Conservation (phyloP, 305 asterid species). For the Fraxinus baroniana region DNA sequence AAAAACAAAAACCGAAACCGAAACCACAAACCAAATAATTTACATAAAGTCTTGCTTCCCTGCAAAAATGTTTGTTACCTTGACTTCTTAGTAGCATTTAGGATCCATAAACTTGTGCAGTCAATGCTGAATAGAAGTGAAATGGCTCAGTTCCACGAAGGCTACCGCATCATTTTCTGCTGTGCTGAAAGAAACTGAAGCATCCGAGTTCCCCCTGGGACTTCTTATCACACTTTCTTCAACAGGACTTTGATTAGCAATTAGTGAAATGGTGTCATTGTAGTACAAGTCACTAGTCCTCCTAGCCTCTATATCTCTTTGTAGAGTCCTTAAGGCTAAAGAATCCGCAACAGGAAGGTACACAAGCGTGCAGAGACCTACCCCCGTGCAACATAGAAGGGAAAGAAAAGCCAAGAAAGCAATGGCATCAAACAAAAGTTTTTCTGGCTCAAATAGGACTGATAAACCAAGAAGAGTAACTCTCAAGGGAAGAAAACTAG, state of each 20-base stretch:
- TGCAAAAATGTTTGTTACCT: slow-evolving; percentile 25
- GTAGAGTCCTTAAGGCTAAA: slow-evolving; percentile 61
- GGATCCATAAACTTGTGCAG: slow-evolving; percentile 26
- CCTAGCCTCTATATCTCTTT: slow-evolving; percentile 51
- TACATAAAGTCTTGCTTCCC: slow-evolving; percentile 19
- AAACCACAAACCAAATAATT: not conserved
- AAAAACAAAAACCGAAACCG: no score
- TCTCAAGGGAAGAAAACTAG: slow-evolving; percentile 60
- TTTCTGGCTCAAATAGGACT: slow-evolving; percentile 50
- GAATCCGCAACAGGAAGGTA: slow-evolving; percentile 86
- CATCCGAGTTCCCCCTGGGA: slow-evolving; percentile 27
- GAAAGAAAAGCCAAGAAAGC: slow-evolving; percentile 80
- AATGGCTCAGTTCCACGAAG: slow-evolving; percentile 36
- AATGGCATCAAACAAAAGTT: slow-evolving; percentile 46
- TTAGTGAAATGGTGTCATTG: slow-evolving; percentile 28
- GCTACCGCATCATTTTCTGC: slow-evolving; percentile 27
- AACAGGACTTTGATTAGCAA: slow-evolving; percentile 28
- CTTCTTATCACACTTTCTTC: slow-evolving; percentile 14
- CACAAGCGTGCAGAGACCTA: slow-evolving; percentile 76
- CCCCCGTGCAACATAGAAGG: slow-evolving; percentile 67
- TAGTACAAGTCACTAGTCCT: slow-evolving; percentile 27
- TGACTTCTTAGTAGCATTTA: slow-evolving; percentile 1
- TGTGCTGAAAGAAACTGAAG: slow-evolving; percentile 31
- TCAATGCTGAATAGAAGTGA: slow-evolving; percentile 30
- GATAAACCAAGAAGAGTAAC: slow-evolving; percentile 74